Conservation (phyloP, 176 grass and related monocot species). For the Panicum miliaceum region DNA sequence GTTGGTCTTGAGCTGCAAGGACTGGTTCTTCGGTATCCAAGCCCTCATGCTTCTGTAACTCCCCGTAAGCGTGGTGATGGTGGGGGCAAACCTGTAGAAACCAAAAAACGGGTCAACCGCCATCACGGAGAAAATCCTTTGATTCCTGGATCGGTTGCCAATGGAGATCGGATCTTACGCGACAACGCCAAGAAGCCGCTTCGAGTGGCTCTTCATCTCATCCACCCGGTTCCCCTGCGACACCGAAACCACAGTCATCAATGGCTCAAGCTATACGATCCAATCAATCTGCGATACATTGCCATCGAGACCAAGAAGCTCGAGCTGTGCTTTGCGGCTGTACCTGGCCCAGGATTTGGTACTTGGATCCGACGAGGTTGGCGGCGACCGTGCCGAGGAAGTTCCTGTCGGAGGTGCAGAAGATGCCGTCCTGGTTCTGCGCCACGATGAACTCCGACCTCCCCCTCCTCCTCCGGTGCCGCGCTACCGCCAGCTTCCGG, state of each 20-base stretch:
- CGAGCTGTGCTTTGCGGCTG: neutral
- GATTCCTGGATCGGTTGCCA: neutral
- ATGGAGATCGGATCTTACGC: constrained; percentile 59
- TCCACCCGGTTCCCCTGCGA: constrained; percentile 64
- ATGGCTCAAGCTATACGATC: neutral
- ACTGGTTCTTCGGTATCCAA: constrained; percentile 84
- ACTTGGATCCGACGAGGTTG: constrained; percentile 88
- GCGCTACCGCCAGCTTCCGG: constrained; percentile 86
- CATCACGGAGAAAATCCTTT: neutral
- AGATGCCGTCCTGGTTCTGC: constrained; percentile 80
- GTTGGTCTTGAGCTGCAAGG: constrained; percentile 62
- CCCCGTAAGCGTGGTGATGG: constrained; percentile 75
- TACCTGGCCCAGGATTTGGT: constrained; percentile 87
- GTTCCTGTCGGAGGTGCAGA: constrained; percentile 62
- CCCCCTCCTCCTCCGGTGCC: constrained; percentile 70
- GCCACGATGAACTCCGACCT: constrained; percentile 83
- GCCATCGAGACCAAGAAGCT: neutral
- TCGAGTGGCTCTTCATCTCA: constrained; percentile 61
- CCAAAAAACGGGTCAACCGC: constrained; percentile 12
- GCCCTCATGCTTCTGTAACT: constrained; percentile 77
- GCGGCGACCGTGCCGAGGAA: constrained; percentile 66
- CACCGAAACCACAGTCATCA: neutral
- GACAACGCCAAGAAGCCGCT: constrained; percentile 69
- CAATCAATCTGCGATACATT: neutral
- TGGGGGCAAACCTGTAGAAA: constrained; percentile 70